These are phyloP conservation scores for Lagenaria siceraria DNA, from an alignment of 306 rosid species.

Conservation along the genomic window DNA sequence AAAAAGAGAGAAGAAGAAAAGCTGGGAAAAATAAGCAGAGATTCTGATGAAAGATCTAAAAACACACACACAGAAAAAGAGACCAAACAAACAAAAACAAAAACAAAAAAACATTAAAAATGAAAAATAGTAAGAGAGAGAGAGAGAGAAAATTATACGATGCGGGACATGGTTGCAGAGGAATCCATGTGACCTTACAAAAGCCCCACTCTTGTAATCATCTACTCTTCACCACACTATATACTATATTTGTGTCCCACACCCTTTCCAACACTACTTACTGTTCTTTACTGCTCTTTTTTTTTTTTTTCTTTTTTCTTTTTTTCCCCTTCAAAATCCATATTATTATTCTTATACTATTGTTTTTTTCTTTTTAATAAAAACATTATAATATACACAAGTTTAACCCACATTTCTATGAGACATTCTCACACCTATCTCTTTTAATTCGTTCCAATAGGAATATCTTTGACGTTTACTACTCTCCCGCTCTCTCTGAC, in stretches of 20 bases:
- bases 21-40: slow-evolving; percentile 33
- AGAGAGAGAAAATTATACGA: background rate
- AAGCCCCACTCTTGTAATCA: slow-evolving; percentile 39
- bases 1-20: slow-evolving; percentile 31
- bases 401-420: slow-evolving; percentile 11
- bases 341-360: background rate
- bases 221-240: slow-evolving; percentile 15
- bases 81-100: no score
- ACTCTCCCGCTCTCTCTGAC: background rate
- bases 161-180: slow-evolving; percentile 47
- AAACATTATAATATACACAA: slow-evolving; percentile 5
- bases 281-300: background rate
- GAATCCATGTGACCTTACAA: slow-evolving; percentile 75
- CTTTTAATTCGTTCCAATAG: slow-evolving; percentile 15
- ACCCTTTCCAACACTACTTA: slow-evolving; percentile 27
- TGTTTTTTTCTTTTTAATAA: background rate
- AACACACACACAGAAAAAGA: background rate
- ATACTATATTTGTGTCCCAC: slow-evolving; percentile 8
- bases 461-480: background rate
- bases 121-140: slow-evolving; percentile 4
- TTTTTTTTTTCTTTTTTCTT: background rate
- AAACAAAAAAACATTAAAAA: background rate
- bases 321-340: background rate
- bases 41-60: slow-evolving; percentile 44
- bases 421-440: slow-evolving; percentile 38